Conservation (phyloP, 345 rosid genomes). For the Eucalyptus marginata region DNA sequence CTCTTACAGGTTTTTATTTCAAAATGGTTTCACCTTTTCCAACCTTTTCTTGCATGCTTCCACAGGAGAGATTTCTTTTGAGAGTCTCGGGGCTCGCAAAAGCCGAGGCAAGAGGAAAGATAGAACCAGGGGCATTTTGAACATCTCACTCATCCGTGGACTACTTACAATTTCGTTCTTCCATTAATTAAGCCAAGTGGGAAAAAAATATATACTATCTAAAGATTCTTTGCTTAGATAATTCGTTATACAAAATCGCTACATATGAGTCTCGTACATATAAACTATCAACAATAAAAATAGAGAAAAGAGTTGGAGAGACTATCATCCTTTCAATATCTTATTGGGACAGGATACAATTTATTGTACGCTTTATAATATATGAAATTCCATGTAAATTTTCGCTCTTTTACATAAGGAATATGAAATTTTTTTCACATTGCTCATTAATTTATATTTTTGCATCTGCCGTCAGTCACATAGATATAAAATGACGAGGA, state of each 20-base stretch:
- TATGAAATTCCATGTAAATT: not conserved
- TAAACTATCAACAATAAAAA: not conserved
- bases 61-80: slow-evolving; percentile 2
- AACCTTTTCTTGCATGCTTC: slow-evolving; percentile 25
- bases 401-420: not conserved
- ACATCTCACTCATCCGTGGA: not conserved
- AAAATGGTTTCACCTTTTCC: slow-evolving; percentile 14
- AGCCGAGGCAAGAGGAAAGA: not conserved
- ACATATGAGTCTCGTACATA: not conserved
- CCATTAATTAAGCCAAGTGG: not conserved
- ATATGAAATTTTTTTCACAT: not conserved
- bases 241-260: not conserved
- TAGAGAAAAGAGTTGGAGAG: not conserved
- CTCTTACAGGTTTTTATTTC: slow-evolving; percentile 2
- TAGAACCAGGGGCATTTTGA: not conserved
- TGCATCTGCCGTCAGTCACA: rapidly evolving
- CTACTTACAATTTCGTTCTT: not conserved
- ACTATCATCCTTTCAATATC: not conserved
- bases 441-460: not conserved
- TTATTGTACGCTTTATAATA: not conserved
- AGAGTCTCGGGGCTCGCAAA: slow-evolving; percentile 20
- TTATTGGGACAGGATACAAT: rapidly evolving
- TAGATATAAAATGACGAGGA: not conserved
- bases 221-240: not conserved
- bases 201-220: not conserved